Base-by-base conservation (phyloP, 2,329 filamentous ascomycete species). In the Nothophoma quercina region DNA sequence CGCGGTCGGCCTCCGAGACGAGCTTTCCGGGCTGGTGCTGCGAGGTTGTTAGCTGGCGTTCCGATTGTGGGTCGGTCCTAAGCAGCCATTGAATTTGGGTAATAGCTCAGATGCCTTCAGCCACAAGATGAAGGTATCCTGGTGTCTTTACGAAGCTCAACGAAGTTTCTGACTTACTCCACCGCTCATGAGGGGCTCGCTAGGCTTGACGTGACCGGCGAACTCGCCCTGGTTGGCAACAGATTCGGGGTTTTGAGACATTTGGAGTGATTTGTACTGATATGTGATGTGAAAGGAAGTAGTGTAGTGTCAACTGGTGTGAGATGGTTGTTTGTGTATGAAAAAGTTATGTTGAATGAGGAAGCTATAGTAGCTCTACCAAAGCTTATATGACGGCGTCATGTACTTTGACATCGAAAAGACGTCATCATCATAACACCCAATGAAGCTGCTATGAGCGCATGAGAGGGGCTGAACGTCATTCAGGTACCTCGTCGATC, bases 21-120 rank as follows among this genome's bases (percentile, higher is more conserved):
- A 84, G 80, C 61, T 81, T 77, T 44, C 88, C 88, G 3, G 83
- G 81, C 67, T 85, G 79, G 72, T 91, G 88, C 86, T 89, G 60
- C 6, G 26, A n/a, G 25, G 44, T 16, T 34, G 53, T 56, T 43
- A 49, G 25, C n/a, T 18, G 5, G 9, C 21, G 8, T 5, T 38
- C 9, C 26, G 4, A 6, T 4, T 0, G 9, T 28, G 2, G 8
- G 10, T 30, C 13, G 1, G 32, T 10, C 16, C 5, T 19, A 7
- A 13, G 26, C 25, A 36, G 18, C 47, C 19, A 32, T 40, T 39
- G 28, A 34, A 9, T 8, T 16, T n/a, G 30, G 10, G 18, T 6
- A 32, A n/a, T 8, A 13, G 18, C 1, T 4, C 15, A 28, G 7
- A 18, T 32, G 23, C 21, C 15, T 28, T 4, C 28, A 32, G 7